These are phyloP conservation scores for Aspergillus phoenicis DNA, from an alignment of 2,329 filamentous ascomycete species.

Conservation along the genomic window DNA sequence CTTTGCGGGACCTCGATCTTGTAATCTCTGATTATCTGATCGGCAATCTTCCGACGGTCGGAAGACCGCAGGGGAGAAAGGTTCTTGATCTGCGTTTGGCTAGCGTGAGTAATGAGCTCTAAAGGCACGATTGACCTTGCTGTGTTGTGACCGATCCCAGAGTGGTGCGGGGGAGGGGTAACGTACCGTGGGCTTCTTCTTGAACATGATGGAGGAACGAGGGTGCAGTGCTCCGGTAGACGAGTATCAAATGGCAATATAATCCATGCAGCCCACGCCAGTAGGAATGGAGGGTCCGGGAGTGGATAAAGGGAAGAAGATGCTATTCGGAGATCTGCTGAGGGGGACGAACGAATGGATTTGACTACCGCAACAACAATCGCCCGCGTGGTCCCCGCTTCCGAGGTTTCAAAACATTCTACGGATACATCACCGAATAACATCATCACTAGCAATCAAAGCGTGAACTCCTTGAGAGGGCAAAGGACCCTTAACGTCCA, in stretches of 20 bases:
- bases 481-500: no score
- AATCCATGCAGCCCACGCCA: neutral
- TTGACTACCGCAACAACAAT: conserved; percentile 27
- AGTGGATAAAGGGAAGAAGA: neutral
- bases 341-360: conserved; percentile 7
- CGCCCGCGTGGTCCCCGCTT: conserved; percentile 21
- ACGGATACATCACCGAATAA: no score
- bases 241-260: neutral
- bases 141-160: conserved; percentile 4
- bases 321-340: conserved; percentile 7
- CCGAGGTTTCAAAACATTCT: neutral
- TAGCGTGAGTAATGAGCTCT: neutral
- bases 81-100: conserved; percentile 60
- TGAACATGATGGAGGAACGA: conserved; percentile 55
- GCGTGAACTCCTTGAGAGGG: no score
- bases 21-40: conserved; percentile 67
- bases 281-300: neutral
- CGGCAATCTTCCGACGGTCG: conserved; percentile 66
- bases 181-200: conserved; percentile 62
- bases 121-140: conserved; percentile 13
- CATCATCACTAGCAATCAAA: no score
- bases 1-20: conserved; percentile 51
- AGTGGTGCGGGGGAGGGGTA: conserved; percentile 30
- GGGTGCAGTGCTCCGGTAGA: neutral
- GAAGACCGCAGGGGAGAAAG: conserved; percentile 67